Evolutionary conservation across 129 eudicot species (phyloP), one percentile per base, ranked within the genome.

Genomic region (Tagetes patula): DNA sequence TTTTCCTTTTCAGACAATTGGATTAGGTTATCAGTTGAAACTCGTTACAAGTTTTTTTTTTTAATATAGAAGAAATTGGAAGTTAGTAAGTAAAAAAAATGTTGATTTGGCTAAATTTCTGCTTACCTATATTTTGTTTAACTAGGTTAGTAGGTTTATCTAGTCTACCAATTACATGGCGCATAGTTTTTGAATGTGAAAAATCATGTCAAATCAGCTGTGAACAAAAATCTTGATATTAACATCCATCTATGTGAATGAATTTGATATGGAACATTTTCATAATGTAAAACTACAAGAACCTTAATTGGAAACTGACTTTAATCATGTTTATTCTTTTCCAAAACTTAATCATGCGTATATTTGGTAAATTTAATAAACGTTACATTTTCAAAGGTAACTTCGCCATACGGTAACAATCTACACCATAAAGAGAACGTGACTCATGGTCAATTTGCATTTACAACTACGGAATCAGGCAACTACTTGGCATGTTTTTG

Each of bases 381-480:
- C 36, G 65, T 59, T 65, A 47, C 5, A 69, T 27, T 43, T 62
- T 74, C 67, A 89, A 56, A 56, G 98, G 96, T 93, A 72, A 93
- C 98, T 7, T 93, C 98, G 10, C 98, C 98, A 56, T 89, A 79
- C 54, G 96, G 96, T 67, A 89, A 89, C 77, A 82, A 71, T 39
- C 88, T 93, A 31, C 81, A 93, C 69, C 90, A 93, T 79, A 77
- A 87, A 71, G 96, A 93, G 69, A 93, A 93, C 58, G 85, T 83
- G 58, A 82, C 96, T 45, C 86, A 89, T 71, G 95, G 96, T 43
- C 96, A 90, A 74, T 89, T 93, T 84, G 96, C 96, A 62, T 93
- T 93, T 53, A 93, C 98, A 48, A 87, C 92, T 2, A 82, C 72
- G 8, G 98, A 94, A 82, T 79, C 79, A 69, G 96, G 98, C 36